Base-by-base conservation (phyloP, 768 basidiomycete species). In the Tricholoma saponaceum region DNA sequence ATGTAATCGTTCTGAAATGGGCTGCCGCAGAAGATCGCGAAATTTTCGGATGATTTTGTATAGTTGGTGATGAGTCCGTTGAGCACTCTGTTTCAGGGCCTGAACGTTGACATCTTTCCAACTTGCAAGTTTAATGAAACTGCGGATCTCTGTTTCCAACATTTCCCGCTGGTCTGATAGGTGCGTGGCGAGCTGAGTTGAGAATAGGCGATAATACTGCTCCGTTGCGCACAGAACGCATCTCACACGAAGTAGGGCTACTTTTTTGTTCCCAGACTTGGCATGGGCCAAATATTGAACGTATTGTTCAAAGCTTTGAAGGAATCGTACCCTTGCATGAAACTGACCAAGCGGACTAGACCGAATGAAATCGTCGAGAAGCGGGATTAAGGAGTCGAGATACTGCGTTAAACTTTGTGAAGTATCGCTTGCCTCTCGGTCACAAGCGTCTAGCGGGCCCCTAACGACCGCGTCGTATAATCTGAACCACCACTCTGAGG, bases 51-150 rank as follows among this genome's bases (percentile, higher is more conserved):
- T 83, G 60, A 85, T 81, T 69, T 92, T 93, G 81, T 92, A 95
- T 2, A 99, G 76, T 61, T 95, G 92, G 58, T 86, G 87, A 69
- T 99, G 97, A 1, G 93, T 94, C 65, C 79, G 85, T 58, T 90
- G 85, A 0, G 97, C 95, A 67, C 95, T 97, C 59, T 90, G 87
- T 69, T 89, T 91, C 57, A 99, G 79, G 2, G 97, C 95, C 61
- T 92, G 88, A 9, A 98, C 90, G 65, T 98, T 99, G 67, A 95
- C 77, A 67, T 99, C 97, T 71, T 91, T 97, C 97, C 97, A 98
- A 66, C 95, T 98, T 1, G 97, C 97, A 46, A 99, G 78, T 70
- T 95, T 96, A 76, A 98, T 88, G 67, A 94, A 87, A 44, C 82
- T 85, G 57, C 79, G 83, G 52, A 98, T 81, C 56, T 95, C 90